These are phyloP conservation scores for Solanum rostratum DNA, from an alignment of 257 asterid genomes.

Conservation along the genomic window DNA sequence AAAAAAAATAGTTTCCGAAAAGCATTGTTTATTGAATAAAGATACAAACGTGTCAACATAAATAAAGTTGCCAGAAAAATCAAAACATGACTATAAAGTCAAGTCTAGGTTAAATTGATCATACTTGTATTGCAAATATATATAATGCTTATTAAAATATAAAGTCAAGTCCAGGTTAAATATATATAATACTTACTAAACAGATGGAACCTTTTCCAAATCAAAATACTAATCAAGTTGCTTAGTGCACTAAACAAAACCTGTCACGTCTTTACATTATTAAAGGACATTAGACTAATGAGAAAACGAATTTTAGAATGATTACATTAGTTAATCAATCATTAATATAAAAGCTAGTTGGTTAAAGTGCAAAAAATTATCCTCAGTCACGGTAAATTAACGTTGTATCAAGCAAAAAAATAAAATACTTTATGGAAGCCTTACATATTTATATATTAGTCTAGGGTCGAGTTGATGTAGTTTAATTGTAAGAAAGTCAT, in stretches of 20 bases:
- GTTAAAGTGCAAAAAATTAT: slow-evolving; percentile 13
- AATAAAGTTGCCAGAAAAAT: not conserved
- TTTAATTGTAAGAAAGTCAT: not conserved
- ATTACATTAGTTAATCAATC: not conserved
- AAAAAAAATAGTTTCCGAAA: too few relatives aligned
- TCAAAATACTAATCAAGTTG: slow-evolving; percentile 7
- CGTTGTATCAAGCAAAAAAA: not conserved
- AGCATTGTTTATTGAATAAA: not conserved
- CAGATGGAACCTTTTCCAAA: not conserved
- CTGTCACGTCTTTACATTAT: not conserved
- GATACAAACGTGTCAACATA: not conserved
- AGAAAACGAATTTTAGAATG: not conserved
- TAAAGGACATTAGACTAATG: not conserved
- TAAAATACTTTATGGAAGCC: not conserved
- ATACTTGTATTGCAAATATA: not conserved
- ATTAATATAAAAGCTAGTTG: slow-evolving; percentile 8
- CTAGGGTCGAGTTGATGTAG: not conserved
- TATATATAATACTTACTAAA: not conserved
- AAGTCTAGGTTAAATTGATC: not conserved
- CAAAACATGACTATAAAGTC: not conserved
- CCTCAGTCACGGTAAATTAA: not conserved
- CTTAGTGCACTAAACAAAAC: slow-evolving; percentile 6
- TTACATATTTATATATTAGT: not conserved
- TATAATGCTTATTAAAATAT: too few relatives aligned
- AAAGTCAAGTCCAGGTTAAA: not conserved